These are phyloP conservation scores for Talaromyces marneffei DNA, from an alignment of 2,329 filamentous ascomycete species.

Conservation along the genomic window DNA sequence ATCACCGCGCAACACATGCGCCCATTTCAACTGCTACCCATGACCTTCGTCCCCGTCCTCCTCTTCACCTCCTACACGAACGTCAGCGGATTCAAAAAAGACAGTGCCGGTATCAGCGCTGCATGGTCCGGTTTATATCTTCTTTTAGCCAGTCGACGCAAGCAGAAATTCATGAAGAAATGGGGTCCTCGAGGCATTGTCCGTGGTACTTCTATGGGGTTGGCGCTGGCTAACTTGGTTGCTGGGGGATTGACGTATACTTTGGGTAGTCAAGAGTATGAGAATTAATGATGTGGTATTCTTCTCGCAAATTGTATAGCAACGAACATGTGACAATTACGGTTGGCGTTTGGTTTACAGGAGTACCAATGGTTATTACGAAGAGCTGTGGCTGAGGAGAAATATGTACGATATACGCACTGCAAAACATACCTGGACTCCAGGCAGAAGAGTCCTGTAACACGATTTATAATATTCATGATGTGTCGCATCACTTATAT, in stretches of 20 bases:
- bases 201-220: conserved; percentile 41
- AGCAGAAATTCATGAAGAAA: conserved; percentile 42
- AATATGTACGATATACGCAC: neutral
- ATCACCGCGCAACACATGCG: conserved; percentile 61
- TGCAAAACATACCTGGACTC: neutral
- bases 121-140: conserved; percentile 62
- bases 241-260: conserved; percentile 44
- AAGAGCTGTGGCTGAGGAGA: neutral
- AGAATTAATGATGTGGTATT: neutral
- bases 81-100: conserved; percentile 56
- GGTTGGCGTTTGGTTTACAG: neutral
- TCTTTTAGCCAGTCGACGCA: conserved; percentile 56
- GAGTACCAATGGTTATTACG: neutral
- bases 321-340: neutral
- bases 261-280: conserved; percentile 37
- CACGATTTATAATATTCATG: neutral
- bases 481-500: neutral
- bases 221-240: conserved; percentile 43
- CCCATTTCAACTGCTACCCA: conserved; percentile 60
- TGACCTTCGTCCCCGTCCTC: conserved; percentile 61
- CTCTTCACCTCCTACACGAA: conserved; percentile 63
- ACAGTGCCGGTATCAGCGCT: conserved; percentile 58
- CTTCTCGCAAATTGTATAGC: neutral
- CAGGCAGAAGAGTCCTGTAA: neutral
- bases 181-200: conserved; percentile 41